Percentiles rank a stretch among this genome's conserved stretches.
Conservation (phyloP, 257 asterid species). For the Cordia subcordata region DNA sequence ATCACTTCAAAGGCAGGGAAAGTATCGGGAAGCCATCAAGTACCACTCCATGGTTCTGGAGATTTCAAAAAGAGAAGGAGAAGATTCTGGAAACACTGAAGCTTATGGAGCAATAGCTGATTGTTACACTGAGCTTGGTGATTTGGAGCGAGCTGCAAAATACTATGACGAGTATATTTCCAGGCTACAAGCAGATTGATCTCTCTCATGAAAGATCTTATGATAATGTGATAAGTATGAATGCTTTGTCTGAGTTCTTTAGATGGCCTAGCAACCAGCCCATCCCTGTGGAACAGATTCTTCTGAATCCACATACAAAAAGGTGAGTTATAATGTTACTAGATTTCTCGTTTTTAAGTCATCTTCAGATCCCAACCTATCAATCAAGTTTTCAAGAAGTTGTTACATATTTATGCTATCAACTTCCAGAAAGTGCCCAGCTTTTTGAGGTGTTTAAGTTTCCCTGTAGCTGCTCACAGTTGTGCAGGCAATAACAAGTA, state of each 20-base stretch:
- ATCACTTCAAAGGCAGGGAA: slow-evolving; percentile 89
- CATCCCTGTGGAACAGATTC: background rate
- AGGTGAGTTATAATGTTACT: background rate
- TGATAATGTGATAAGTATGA: background rate
- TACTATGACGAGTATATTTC: slow-evolving; percentile 85
- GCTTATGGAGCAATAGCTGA: slow-evolving; percentile 98
- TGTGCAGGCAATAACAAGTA: too few species aligned
- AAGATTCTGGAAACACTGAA: slow-evolving; percentile 88
- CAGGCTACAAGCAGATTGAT: slow-evolving; percentile 77
- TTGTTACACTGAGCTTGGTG: slow-evolving; percentile 95
- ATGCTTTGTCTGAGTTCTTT: background rate
- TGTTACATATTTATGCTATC: background rate
- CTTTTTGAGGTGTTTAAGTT: background rate
- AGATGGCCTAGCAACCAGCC: slow-evolving; percentile 8
- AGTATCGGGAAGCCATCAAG: slow-evolving; percentile 77
- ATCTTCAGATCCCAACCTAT: background rate
- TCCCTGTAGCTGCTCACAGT: too few species aligned
- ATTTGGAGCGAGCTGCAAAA: slow-evolving; percentile 83
- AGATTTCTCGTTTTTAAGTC: background rate
- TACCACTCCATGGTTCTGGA: slow-evolving; percentile 80
- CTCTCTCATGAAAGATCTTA: background rate
- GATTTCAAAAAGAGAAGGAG: slow-evolving; percentile 75
- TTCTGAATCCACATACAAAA: background rate
- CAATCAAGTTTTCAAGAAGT: background rate
- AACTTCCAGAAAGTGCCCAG: background rate